Conservation (phyloP, 495 filamentous ascomycete genomes). For the Podospora australis region DNA sequence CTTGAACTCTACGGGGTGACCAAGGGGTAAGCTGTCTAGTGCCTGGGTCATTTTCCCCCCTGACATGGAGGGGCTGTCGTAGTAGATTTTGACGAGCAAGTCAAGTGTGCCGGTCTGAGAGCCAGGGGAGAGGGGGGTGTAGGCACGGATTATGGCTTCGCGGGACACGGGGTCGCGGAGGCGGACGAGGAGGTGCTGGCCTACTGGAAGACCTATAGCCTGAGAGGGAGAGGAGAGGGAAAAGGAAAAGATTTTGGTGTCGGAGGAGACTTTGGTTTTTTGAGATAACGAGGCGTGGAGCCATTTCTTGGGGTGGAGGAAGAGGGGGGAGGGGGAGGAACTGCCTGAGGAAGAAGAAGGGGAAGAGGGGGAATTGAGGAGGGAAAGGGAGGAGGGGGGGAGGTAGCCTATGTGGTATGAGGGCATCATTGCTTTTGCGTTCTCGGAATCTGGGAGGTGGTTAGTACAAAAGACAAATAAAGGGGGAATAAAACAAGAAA, state of each 20-base stretch:
- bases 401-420: constrained; percentile 77
- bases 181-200: constrained; percentile 86
- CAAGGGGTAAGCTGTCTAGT: constrained; percentile 64
- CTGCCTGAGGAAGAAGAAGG: constrained; percentile 56
- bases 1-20: constrained; percentile 75
- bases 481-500: no score
- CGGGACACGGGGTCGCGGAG: constrained; percentile 61
- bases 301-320: constrained; percentile 71
- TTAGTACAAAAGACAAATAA: constrained; percentile 6
- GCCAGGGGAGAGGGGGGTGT: constrained; percentile 76
- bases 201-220: constrained; percentile 70
- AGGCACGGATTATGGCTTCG: constrained; percentile 74
- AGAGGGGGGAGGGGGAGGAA: constrained; percentile 49
- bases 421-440: constrained; percentile 87
- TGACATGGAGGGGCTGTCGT: constrained; percentile 39
- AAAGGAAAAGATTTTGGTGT: constrained; percentile 82
- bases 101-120: constrained; percentile 56
- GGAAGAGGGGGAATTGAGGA: constrained; percentile 1
- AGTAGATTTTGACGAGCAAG: constrained; percentile 84
- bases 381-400: constrained; percentile 59
- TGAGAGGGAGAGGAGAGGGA: constrained; percentile 67
- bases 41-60: constrained; percentile 86
- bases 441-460: constrained; percentile 65
- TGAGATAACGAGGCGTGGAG: constrained; percentile 56
- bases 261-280: constrained; percentile 65